Evolutionary conservation across 495 filamentous ascomycete species (phyloP).

Genomic region (Penicillium arizonense): DNA sequence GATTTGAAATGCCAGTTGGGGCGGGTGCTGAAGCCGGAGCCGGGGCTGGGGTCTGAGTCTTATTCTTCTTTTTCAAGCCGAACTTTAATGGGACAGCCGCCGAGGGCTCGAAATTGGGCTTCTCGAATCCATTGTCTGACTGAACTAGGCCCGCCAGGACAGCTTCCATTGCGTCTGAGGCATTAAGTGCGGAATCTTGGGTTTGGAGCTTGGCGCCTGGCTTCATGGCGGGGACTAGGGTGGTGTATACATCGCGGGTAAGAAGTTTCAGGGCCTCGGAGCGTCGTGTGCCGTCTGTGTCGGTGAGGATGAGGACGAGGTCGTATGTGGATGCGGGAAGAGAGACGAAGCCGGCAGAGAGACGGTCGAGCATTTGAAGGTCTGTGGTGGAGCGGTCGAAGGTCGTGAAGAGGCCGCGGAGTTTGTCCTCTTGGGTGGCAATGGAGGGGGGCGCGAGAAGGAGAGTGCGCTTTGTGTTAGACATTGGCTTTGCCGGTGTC

Average conservation of each 20-base stretch:
- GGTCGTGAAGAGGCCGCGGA: constrained; percentile 55
- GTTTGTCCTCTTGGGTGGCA: constrained; percentile 61
- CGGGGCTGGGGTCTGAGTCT: constrained; percentile 25
- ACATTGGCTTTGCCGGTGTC: constrained; percentile 25
- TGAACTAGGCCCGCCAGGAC: constrained; percentile 80
- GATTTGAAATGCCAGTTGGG: constrained; percentile 23
- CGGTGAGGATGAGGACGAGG: constrained; percentile 77
- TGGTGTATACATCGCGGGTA: constrained; percentile 64
- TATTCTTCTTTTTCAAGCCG: constrained; percentile 63
- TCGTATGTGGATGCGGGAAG: constrained; percentile 81
- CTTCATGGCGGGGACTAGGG: constrained; percentile 66
- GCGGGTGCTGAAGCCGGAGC: constrained; percentile 16
- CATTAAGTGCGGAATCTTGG: constrained; percentile 63
- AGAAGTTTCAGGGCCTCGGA: constrained; percentile 62
- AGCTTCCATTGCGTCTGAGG: constrained; percentile 56
- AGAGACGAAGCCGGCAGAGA: constrained; percentile 76
- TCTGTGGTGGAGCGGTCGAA: constrained; percentile 75
- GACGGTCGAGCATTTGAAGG: constrained; percentile 96
- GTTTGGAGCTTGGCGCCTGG: constrained; percentile 65
- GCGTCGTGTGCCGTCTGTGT: constrained; percentile 60
- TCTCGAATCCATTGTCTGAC: constrained; percentile 61
- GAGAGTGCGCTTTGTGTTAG: constrained; percentile 50
- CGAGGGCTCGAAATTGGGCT: constrained; percentile 62
- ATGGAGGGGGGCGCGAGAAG: constrained; percentile 75
- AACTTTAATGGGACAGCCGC: constrained; percentile 72